phyloP scores from a whole-genome alignment of 768 basidiomycete genomes.

The Boletus fagicola region DNA sequence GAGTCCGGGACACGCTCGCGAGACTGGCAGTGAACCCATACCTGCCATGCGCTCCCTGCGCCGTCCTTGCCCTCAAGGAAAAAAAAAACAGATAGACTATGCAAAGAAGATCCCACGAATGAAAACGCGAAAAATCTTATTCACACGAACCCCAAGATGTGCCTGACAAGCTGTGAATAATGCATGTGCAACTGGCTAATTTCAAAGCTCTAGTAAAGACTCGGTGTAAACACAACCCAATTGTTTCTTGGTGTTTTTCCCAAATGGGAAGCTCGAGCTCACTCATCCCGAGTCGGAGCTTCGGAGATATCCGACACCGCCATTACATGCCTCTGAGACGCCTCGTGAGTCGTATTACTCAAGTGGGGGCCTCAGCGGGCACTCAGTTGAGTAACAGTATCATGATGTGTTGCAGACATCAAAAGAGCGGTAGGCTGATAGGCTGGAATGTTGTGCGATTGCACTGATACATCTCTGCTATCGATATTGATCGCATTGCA shows the following conservation, averaged over 20 bases:
- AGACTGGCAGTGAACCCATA: not conserved
- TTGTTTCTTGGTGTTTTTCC: too few species aligned
- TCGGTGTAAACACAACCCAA: constrained; percentile 3
- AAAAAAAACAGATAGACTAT: not conserved
- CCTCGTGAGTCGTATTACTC: too few species aligned
- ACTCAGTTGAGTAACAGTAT: too few species aligned
- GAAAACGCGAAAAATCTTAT: not conserved
- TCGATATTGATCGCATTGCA: too few species aligned
- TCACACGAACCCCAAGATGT: not conserved
- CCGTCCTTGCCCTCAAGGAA: not conserved
- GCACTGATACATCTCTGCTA: too few species aligned
- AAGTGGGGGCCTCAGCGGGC: too few species aligned
- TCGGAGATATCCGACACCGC: too few species aligned
- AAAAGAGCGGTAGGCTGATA: too few species aligned
- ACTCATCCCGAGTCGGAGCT: too few species aligned
- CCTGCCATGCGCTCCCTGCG: not conserved
- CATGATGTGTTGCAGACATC: too few species aligned
- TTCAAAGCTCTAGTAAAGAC: not conserved
- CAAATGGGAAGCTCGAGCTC: not conserved
- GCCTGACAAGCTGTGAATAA: not conserved
- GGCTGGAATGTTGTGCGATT: too few species aligned
- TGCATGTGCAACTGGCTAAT: not conserved
- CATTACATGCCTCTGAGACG: too few species aligned
- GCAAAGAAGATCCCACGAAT: not conserved
- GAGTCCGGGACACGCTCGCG: not conserved